These are phyloP conservation scores for Wickerhamiella australiensis DNA, from an alignment of 805 yeast genomes.

Conservation along the genomic window DNA sequence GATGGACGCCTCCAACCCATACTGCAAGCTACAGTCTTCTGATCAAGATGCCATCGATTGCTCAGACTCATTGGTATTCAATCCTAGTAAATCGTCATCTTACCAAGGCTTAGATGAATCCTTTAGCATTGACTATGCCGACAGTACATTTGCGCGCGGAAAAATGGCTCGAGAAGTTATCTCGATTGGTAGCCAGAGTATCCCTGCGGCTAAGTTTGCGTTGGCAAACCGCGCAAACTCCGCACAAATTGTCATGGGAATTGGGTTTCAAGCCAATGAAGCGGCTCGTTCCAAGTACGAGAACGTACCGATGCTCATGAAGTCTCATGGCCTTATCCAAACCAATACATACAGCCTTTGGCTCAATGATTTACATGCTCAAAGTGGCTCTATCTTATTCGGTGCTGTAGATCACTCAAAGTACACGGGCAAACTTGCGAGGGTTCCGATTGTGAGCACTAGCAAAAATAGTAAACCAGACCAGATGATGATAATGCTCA, in stretches of 20 bases:
- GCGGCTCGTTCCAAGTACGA: conserved; percentile 22
- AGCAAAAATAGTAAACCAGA: conserved; percentile 7
- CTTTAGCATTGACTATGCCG: conserved; percentile 31
- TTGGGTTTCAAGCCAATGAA: conserved; percentile 28
- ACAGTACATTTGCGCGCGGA: conserved; percentile 43
- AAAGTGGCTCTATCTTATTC: conserved; percentile 31
- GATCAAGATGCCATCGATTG: conserved; percentile 15
- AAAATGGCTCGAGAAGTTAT: conserved; percentile 52
- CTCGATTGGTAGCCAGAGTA: conserved; percentile 37
- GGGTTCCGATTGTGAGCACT: conserved; percentile 21
- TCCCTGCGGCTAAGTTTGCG: conserved; percentile 53
- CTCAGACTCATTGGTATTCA: conserved; percentile 20
- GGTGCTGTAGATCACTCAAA: conserved; percentile 35
- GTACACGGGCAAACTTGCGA: conserved; percentile 29
- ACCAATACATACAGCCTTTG: conserved; percentile 36
- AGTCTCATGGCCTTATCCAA: conserved; percentile 33
- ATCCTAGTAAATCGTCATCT: conserved; percentile 20
- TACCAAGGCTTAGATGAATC: conserved; percentile 14
- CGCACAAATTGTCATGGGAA: conserved; percentile 40
- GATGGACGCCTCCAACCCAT: conserved; percentile 37
- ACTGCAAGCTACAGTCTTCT: conserved; percentile 19
- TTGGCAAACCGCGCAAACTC: conserved; percentile 59
- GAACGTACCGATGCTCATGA: conserved; percentile 29
- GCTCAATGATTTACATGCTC: conserved; percentile 27
- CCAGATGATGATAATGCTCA: conserved; percentile 20